A percentile compares a stretch with the other conserved stretches of the same genome.
phyloP scores from a whole-genome alignment of 1,139 yeast species.

The Scheffersomyces parashehatae region DNA sequence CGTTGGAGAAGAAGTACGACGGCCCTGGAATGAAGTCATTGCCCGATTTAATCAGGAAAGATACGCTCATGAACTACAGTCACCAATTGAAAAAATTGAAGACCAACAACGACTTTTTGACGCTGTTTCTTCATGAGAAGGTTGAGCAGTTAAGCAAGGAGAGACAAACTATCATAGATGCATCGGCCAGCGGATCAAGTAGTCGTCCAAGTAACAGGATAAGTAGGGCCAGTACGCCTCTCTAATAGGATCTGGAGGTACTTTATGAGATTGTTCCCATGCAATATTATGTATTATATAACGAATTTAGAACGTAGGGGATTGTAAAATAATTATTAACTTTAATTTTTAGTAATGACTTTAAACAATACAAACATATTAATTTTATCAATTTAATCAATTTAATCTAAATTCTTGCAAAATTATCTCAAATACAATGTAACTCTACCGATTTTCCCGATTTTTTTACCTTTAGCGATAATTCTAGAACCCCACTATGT shows the following conservation, averaged over 20 bases:
- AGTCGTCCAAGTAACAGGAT: conserved; percentile 38
- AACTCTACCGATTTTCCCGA: too few species aligned
- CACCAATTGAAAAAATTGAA: conserved; percentile 24
- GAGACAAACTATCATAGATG: conserved; percentile 35
- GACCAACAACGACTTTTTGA: conserved; percentile 38
- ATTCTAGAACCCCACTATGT: too few species aligned
- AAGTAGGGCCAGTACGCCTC: conserved; percentile 44
- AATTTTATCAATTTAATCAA: too few species aligned
- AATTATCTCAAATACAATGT: too few species aligned
- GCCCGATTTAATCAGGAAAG: conserved; percentile 38
- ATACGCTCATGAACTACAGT: conserved; percentile 33
- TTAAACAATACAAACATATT: too few species aligned
- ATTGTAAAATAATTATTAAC: too few species aligned
- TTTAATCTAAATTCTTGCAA: too few species aligned
- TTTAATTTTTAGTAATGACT: too few species aligned
- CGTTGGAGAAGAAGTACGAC: conserved; percentile 35
- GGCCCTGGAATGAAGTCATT: conserved; percentile 47
- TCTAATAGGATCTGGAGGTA: conserved; percentile 9
- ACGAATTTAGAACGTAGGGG: too few species aligned
- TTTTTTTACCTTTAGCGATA: too few species aligned
- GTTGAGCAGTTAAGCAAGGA: conserved; percentile 43
- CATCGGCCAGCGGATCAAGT: conserved; percentile 27
- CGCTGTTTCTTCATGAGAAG: conserved; percentile 29
- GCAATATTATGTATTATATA: too few species aligned
- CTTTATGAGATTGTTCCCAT: too few species aligned